Percentiles rank a stretch among this genome's conserved stretches.
phyloP scores from a whole-genome alignment of 1,284 basidiomycete species.

The Inonotus obliquus region DNA sequence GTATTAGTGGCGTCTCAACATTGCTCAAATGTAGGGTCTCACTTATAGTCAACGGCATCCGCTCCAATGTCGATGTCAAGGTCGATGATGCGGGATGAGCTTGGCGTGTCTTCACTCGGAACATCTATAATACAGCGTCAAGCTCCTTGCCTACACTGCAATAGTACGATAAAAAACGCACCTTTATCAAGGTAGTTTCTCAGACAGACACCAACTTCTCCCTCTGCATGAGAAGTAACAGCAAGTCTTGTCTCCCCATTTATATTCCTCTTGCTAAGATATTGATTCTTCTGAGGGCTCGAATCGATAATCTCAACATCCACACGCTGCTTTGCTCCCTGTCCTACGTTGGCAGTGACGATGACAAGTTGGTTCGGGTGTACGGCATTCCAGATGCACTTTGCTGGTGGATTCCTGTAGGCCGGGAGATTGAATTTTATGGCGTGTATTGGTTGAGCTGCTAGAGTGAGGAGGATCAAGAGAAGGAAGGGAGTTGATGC shows the following conservation, averaged over 20 bases:
- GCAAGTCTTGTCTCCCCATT: slow-evolving; percentile 90
- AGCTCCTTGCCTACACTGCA: neutral
- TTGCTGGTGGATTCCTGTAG: slow-evolving; percentile 62
- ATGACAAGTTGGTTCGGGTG: slow-evolving; percentile 84
- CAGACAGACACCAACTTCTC: slow-evolving; percentile 94
- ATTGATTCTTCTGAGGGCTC: slow-evolving; percentile 82
- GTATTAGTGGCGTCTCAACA: no score
- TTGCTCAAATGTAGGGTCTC: slow-evolving; percentile 17
- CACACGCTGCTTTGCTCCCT: slow-evolving; percentile 70
- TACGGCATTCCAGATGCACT: slow-evolving; percentile 94
- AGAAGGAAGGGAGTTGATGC: slow-evolving; percentile 3
- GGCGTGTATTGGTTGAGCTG: slow-evolving; percentile 38
- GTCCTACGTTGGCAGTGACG: slow-evolving; percentile 87
- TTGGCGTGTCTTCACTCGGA: slow-evolving; percentile 39
- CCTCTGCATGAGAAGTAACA: slow-evolving; percentile 90
- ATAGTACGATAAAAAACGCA: slow-evolving; percentile 36
- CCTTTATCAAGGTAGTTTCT: slow-evolving; percentile 73
- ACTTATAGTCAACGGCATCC: slow-evolving; percentile 99
- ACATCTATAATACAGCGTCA: slow-evolving; percentile 33
- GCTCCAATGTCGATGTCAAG: slow-evolving; percentile 97
- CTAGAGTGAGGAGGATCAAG: slow-evolving; percentile 25
- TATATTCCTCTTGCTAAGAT: slow-evolving; percentile 86
- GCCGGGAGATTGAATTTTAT: slow-evolving; percentile 83
- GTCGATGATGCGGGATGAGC: slow-evolving; percentile 71
- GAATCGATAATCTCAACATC: slow-evolving; percentile 96